Conservation (phyloP, 1,284 basidiomycete genomes). For the Sporisorium reilianum region DNA sequence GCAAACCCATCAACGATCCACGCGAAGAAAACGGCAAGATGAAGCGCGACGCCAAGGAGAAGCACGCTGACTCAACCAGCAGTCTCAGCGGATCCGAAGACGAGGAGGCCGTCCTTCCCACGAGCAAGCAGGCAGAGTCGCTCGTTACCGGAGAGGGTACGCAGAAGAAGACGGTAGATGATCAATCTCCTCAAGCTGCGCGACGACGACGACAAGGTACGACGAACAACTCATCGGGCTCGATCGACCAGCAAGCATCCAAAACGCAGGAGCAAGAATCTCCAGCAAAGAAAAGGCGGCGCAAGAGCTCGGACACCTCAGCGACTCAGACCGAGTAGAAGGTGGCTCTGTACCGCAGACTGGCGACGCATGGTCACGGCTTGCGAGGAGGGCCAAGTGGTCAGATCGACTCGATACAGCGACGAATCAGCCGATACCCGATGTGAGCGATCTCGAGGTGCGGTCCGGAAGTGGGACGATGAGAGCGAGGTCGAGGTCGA, state of each 20-base stretch:
- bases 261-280: neutral
- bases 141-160: neutral
- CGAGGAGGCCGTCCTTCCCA: slow-evolving; percentile 18
- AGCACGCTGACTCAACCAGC: slow-evolving; percentile 2
- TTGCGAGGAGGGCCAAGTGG: no score
- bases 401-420: neutral
- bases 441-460: no score
- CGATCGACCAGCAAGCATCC: neutral
- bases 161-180: neutral
- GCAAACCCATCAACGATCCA: slow-evolving; percentile 52
- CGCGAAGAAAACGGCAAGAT: slow-evolving; percentile 33
- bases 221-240: slow-evolving; percentile 3
- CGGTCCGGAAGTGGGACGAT: neutral
- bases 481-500: neutral
- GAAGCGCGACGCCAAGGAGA: slow-evolving; percentile 9
- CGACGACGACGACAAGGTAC: neutral
- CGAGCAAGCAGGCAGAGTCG: slow-evolving; percentile 6
- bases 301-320: slow-evolving; percentile 5
- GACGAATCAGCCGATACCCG: neutral
- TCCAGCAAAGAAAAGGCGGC: slow-evolving; percentile 8
- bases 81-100: slow-evolving; percentile 14
- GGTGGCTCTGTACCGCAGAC: neutral
- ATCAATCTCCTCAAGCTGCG: neutral
- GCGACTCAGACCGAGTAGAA: slow-evolving; percentile 14
- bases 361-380: neutral